phyloP scores from a whole-genome alignment of 2,329 filamentous ascomycete species.

The Mollisia scopiformis region DNA sequence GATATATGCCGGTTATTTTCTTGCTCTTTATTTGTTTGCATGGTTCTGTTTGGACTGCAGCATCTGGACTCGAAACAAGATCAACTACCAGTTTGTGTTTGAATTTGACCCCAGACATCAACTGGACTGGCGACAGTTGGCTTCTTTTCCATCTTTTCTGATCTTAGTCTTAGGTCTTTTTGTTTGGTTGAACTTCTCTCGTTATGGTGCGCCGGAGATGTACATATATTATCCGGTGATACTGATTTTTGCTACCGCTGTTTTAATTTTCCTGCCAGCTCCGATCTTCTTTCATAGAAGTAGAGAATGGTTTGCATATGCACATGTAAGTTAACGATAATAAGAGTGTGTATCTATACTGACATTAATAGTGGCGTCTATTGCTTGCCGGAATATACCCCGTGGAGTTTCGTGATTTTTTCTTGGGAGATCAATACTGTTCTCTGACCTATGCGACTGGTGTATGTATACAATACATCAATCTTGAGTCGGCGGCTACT shows the following conservation, averaged over 20 bases:
- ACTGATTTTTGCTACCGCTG: conserved; percentile 68
- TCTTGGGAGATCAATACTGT: conserved; percentile 96
- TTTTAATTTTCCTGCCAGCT: conserved; percentile 76
- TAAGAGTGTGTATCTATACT: conserved; percentile 27
- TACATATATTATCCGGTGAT: conserved; percentile 88
- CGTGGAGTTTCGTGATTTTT: conserved; percentile 97
- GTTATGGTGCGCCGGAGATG: conserved; percentile 65
- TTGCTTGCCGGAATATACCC: conserved; percentile 85
- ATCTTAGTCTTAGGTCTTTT: conserved; percentile 76
- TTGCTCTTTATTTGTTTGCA: conserved; percentile 77
- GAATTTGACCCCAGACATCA: conserved; percentile 88
- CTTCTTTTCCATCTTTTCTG: conserved; percentile 86
- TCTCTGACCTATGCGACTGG: conserved; percentile 89
- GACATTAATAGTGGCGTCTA: conserved; percentile 71
- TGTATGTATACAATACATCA: conserved; percentile 53
- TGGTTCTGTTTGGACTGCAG: conserved; percentile 87
- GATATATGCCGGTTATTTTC: conserved; percentile 91
- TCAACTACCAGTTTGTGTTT: conserved; percentile 97
- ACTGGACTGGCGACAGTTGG: conserved; percentile 86
- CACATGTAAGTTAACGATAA: conserved; percentile 69
- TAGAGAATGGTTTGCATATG: conserved; percentile 84
- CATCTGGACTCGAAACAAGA: conserved; percentile 80
- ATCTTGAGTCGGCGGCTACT: conserved; percentile 20
- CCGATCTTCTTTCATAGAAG: conserved; percentile 75
- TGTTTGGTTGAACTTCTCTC: conserved; percentile 87